These are phyloP conservation scores for Puccinia horiana DNA, from an alignment of 1,284 basidiomycete species.

Conservation along the genomic window DNA sequence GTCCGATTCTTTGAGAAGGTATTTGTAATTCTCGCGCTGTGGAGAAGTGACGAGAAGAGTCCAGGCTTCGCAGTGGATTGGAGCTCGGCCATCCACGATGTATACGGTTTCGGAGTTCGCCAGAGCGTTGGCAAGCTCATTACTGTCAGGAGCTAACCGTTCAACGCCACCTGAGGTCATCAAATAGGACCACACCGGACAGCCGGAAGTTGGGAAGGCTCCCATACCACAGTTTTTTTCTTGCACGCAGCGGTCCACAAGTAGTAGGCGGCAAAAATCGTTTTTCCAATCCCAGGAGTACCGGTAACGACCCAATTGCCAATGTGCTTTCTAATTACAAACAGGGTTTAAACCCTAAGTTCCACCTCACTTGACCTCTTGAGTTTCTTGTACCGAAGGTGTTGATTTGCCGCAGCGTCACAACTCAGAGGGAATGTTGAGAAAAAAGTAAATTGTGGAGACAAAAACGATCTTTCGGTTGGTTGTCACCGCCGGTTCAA, in stretches of 20 bases:
- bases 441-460: too few species aligned
- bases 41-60: constrained; percentile 19
- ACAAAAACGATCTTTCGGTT: too few species aligned
- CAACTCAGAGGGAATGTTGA: too few species aligned
- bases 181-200: background rate
- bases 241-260: background rate
- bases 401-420: too few species aligned
- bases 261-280: background rate
- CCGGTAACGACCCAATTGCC: background rate
- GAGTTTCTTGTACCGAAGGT: too few species aligned
- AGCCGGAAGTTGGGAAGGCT: background rate
- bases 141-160: background rate
- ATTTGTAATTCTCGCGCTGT: background rate
- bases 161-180: background rate
- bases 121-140: background rate
- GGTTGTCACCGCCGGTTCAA: too few species aligned
- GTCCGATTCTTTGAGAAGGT: background rate
- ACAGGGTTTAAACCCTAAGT: too few species aligned
- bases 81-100: constrained; percentile 7
- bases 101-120: background rate
- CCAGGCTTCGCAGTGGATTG: background rate
- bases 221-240: constrained; percentile 14
- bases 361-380: too few species aligned
- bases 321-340: too few species aligned
- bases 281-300: background rate